These are phyloP conservation scores for Leccinum subtestaceum DNA, from an alignment of 768 basidiomycete species.

Conservation along the genomic window DNA sequence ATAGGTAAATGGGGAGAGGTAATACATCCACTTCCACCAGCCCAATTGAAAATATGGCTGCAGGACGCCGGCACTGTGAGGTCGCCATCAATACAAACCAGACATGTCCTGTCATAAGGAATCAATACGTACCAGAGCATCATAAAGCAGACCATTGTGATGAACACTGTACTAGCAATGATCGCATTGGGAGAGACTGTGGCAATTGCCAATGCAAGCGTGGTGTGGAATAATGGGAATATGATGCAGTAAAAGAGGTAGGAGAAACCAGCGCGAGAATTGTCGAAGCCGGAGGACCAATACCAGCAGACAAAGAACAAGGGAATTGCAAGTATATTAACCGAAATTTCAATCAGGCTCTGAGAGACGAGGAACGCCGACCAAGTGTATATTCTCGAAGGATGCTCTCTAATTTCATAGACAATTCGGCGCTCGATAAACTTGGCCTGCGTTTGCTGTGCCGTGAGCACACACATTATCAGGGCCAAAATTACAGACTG, in stretches of 20 bases:
- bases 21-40: conserved; percentile 38
- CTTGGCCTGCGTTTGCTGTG: conserved; percentile 58
- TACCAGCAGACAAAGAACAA: conserved; percentile 50
- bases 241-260: conserved; percentile 37
- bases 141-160: conserved; percentile 39
- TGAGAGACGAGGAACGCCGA: conserved; percentile 52
- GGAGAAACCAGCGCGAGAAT: conserved; percentile 38
- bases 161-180: conserved; percentile 40
- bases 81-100: not conserved
- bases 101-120: not conserved
- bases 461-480: conserved; percentile 43
- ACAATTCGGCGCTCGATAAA: conserved; percentile 54
- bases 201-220: conserved; percentile 41
- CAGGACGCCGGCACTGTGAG: conserved; percentile 43
- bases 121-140: conserved; percentile 38
- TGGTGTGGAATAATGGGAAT: conserved; percentile 44
- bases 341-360: conserved; percentile 44
- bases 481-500: conserved; percentile 53
- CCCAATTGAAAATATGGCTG: conserved; percentile 41
- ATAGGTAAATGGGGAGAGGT: conserved; percentile 50
- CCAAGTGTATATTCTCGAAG: conserved; percentile 65
- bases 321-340: conserved; percentile 40
- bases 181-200: conserved; percentile 41
- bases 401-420: conserved; percentile 63
- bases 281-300: conserved; percentile 42